Base-by-base conservation (phyloP, 2,329 filamentous ascomycete genomes). In the Claviceps humidiphila region DNA sequence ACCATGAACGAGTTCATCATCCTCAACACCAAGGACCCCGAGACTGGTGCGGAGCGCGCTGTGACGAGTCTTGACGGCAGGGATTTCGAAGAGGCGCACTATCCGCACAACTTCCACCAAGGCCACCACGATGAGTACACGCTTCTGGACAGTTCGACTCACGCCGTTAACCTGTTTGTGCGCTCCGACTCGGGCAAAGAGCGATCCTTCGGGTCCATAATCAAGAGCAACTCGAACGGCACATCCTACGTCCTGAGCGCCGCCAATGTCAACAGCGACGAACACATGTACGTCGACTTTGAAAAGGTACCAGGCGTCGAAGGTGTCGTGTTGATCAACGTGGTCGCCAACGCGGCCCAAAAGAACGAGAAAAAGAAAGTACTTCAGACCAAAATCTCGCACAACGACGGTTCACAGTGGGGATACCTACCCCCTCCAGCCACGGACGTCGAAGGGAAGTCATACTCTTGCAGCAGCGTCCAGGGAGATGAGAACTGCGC, bases 141-240 rank as follows among this genome's bases (percentile, higher is more conserved):
- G 0, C 87, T 97, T 3, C 76, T 98, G 34, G 90, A 96, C 65
- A 96, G 90, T 68, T 93, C 89, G 1, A 95, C 89, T 0, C 91
- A 97, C 66, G 87, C 93, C 1, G 78, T 98, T 54, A 97, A 97
- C 69, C 71, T 98, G 53, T 94, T 97, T 63, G 91, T 97, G 47
- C 89, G 86, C 0, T 87, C 88, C 42, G 84, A 86, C 60, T 77
- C 76, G 42, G 72, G 73, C 3, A 65, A 74, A 49, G 84, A 81
- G 17, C 80, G 78, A 49, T 80, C 85, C 54, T 89, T 87, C 60
- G 93, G 93, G 40, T 85, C 85, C 24, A 88, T 98, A 59, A 81
- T 98, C 68, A 98, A 97, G 78, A 96, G 89, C 64, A 98, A 98
- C 72, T 96, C 89, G 61, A 97, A 98, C 64, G 93, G 93, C 51